Conservation (phyloP, 1,139 yeast species). For the Saccharomycopsis phalli region DNA sequence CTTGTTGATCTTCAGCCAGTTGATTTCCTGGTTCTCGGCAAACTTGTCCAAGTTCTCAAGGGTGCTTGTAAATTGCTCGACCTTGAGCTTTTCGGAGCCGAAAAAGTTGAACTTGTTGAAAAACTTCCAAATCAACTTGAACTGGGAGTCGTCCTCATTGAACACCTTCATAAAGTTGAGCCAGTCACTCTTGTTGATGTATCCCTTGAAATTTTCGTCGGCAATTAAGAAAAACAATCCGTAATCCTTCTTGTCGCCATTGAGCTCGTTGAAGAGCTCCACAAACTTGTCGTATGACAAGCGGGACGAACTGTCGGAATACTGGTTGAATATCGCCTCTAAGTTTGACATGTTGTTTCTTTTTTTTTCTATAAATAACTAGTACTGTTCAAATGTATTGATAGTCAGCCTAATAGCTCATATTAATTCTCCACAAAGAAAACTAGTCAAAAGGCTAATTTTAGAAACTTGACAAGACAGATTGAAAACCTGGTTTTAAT, state of each 20-base stretch:
- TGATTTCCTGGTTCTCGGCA: conserved; percentile 21
- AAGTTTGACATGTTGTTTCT: conserved; percentile 1
- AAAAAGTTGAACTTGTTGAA: conserved; percentile 32
- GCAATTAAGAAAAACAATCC: conserved; percentile 56
- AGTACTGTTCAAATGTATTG: too few relatives aligned
- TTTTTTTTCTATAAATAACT: not conserved
- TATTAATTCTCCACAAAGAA: too few relatives aligned
- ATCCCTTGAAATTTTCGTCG: conserved; percentile 56
- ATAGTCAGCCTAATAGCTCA: too few relatives aligned
- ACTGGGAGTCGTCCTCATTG: conserved; percentile 49
- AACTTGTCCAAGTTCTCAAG: conserved; percentile 24
- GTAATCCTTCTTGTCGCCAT: conserved; percentile 24
- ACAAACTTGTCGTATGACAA: conserved; percentile 5
- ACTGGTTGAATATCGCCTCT: conserved; percentile 1
- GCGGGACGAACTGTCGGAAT: not conserved
- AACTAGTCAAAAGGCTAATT: too few relatives aligned
- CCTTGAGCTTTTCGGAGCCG: conserved; percentile 28
- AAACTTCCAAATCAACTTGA: conserved; percentile 45
- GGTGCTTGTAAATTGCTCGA: conserved; percentile 33
- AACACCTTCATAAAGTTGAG: conserved; percentile 46
- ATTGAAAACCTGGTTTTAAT: too few relatives aligned
- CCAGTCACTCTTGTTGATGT: conserved; percentile 52
- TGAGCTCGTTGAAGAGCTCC: conserved; percentile 2
- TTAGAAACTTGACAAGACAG: too few relatives aligned
- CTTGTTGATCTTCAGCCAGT: conserved; percentile 9